Conservation (phyloP, 352 stramenopile genomes). For the Aphanomyces stellatus region DNA sequence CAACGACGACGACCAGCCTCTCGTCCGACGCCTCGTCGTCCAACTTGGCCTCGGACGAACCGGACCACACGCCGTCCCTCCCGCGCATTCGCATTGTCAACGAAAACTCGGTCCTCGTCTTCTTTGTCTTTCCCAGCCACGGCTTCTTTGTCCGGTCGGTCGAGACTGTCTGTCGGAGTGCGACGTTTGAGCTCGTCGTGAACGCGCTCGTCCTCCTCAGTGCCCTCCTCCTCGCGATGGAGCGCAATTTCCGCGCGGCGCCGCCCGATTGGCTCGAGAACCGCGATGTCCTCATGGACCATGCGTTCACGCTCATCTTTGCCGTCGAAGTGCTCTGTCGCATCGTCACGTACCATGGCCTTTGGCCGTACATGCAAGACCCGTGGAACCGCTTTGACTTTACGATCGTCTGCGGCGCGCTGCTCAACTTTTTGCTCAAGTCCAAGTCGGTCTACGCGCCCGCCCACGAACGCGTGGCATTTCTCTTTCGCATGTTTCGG, state of each 20-base stretch:
- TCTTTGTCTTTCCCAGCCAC: conserved; percentile 16
- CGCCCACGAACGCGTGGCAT: conserved; percentile 40
- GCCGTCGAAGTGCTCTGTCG: conserved; percentile 57
- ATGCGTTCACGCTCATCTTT: conserved; percentile 64
- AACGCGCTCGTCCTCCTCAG: conserved; percentile 69
- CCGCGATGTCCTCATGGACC: conserved; percentile 20
- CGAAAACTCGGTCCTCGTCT: background rate
- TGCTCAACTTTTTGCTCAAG: conserved; percentile 59
- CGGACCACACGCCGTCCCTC: background rate
- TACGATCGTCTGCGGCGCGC: conserved; percentile 48
- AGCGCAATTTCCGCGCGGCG: conserved; percentile 41
- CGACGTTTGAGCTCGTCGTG: conserved; percentile 62
- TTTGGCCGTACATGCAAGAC: conserved; percentile 61
- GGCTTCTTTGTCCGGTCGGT: conserved; percentile 2
- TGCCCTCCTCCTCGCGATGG: conserved; percentile 61
- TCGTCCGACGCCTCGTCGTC: background rate
- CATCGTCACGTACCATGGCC: conserved; percentile 38
- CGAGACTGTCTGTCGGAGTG: background rate
- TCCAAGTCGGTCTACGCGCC: conserved; percentile 30
- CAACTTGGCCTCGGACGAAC: background rate
- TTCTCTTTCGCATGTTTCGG: conserved; percentile 71
- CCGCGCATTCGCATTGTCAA: background rate
- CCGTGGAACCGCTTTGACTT: conserved; percentile 79
- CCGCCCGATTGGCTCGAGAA: conserved; percentile 38
- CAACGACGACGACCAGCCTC: background rate